Evolutionary conservation across 345 rosid species (phyloP).

Genomic region (Syzygium oleosum): DNA sequence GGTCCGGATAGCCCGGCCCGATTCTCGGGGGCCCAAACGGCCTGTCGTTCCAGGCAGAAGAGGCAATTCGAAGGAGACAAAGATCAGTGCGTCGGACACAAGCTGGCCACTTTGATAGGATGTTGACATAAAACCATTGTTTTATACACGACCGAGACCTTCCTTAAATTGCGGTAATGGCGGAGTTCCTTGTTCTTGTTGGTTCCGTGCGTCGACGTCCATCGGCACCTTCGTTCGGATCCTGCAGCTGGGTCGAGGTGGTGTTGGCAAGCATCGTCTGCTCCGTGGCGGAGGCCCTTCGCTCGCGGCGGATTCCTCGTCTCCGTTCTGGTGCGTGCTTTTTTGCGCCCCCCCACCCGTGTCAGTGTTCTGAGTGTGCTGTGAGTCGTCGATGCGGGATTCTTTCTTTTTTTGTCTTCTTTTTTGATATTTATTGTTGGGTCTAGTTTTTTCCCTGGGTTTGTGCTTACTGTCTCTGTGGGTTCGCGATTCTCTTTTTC

Average conservation of each 20-base stretch:
- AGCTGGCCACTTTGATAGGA: not conserved
- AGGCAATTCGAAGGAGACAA: not conserved
- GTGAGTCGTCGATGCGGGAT: not conserved
- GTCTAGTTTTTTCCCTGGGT: not conserved
- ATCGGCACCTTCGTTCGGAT: not conserved
- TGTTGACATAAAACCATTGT: not conserved
- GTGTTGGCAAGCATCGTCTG: not conserved
- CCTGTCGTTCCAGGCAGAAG: not conserved
- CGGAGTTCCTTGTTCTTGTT: not conserved
- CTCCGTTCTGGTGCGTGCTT: not conserved
- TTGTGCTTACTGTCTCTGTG: not conserved
- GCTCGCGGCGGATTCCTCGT: not conserved
- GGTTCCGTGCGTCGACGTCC: not conserved
- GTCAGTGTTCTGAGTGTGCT: not conserved
- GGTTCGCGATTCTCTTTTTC: not conserved
- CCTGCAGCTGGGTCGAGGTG: not conserved
- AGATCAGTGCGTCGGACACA: not conserved
- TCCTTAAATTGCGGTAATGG: not conserved
- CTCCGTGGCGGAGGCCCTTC: not conserved
- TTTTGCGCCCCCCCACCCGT: not conserved
- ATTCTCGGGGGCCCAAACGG: not conserved
- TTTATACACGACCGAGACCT: not conserved
- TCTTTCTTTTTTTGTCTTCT: not conserved
- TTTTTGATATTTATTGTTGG: not conserved
- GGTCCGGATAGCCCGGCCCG: not conserved